Evolutionary conservation across 495 filamentous ascomycete genomes (phyloP).

Genomic region (Podospora bellae-mahoneyi): DNA sequence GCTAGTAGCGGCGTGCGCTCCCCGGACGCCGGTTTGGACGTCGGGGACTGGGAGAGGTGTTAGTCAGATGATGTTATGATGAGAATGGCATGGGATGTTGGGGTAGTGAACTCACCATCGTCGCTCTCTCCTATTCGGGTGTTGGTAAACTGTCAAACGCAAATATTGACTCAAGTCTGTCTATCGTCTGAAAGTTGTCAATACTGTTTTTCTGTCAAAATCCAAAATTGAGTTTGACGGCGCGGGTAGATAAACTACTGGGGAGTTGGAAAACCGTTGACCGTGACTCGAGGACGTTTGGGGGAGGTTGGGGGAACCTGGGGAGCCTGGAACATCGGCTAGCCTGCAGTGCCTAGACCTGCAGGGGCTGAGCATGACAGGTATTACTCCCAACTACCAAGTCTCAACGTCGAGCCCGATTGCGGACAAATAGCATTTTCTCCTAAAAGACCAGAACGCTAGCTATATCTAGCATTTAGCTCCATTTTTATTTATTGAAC

Average conservation of each 20-base stretch:
- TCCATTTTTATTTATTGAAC: too few species aligned
- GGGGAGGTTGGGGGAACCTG: neutral
- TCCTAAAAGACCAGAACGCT: too few species aligned
- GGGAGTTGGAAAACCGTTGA: neutral
- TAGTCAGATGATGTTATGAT: neutral
- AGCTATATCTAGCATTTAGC: too few species aligned
- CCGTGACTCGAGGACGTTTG: neutral
- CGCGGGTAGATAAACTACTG: neutral
- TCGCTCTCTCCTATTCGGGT: neutral
- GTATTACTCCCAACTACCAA: neutral
- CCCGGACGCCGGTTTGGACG: conserved; percentile 27
- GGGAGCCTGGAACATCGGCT: neutral
- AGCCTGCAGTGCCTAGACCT: neutral
- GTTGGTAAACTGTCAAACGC: neutral
- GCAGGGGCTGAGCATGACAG: neutral
- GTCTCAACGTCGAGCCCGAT: too few species aligned
- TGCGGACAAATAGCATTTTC: too few species aligned
- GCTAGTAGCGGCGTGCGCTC: conserved; percentile 37
- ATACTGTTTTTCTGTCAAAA: neutral
- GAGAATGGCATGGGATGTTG: neutral
- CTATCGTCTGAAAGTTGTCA: neutral
- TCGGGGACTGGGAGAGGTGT: conserved; percentile 11
- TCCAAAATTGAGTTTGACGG: neutral
- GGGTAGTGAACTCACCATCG: conserved; percentile 11
- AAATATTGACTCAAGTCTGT: neutral